Evolutionary conservation across 257 asterid species (phyloP).

Genomic region (Leptodermis oblonga): DNA sequence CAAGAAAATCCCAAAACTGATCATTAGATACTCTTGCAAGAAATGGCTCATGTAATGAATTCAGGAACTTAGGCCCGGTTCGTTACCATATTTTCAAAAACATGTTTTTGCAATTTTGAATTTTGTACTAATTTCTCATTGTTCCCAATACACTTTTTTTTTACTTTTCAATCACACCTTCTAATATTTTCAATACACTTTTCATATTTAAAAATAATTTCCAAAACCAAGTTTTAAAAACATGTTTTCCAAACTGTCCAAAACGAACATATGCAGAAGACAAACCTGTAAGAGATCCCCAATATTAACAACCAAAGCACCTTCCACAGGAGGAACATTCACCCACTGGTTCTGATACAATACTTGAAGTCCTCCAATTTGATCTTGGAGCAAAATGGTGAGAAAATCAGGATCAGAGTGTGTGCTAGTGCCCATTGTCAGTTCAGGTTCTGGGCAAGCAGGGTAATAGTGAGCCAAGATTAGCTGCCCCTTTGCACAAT

Average conservation of each 20-base stretch:
- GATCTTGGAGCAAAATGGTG: constrained; percentile 25
- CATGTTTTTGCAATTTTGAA: too few species aligned
- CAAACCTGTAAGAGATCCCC: constrained; percentile 29
- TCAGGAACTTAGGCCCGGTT: neutral
- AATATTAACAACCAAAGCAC: constrained; percentile 23
- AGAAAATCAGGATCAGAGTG: constrained; percentile 26
- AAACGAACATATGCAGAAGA: neutral
- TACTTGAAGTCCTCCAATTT: constrained; percentile 27
- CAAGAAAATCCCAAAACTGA: neutral
- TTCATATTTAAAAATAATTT: too few species aligned
- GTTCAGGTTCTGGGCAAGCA: constrained; percentile 26
- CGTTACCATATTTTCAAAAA: too few species aligned
- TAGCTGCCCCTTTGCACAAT: constrained; percentile 21
- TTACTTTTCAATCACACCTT: too few species aligned
- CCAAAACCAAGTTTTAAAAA: too few species aligned
- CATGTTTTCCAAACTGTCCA: too few species aligned
- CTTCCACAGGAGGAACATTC: constrained; percentile 21
- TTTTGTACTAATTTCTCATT: too few species aligned
- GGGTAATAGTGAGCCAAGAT: constrained; percentile 27
- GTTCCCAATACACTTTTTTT: too few species aligned
- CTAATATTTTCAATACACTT: too few species aligned
- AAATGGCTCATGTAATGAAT: neutral
- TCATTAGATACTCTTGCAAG: neutral
- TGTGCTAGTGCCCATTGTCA: constrained; percentile 25
- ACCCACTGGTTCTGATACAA: constrained; percentile 26